Evolutionary conservation across 805 yeast species (phyloP), one percentile per base, ranked within the genome.

Genomic region (Zygosaccharomyces kombuchaensis): DNA sequence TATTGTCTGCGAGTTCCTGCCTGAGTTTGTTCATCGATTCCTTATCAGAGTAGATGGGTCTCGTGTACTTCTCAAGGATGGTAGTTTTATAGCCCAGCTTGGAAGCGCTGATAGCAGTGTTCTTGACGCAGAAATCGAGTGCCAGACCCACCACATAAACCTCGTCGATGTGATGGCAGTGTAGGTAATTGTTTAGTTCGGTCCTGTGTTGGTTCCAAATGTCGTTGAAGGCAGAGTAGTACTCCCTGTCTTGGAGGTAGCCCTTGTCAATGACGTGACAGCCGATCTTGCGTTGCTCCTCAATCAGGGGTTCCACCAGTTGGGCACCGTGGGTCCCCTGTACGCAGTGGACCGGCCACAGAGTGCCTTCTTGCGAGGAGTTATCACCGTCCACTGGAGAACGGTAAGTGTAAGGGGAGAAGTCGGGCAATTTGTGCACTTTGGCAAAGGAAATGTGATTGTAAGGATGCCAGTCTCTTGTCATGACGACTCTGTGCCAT

Each of bases 321-420:
- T 74, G 71, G 0, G 90, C 75, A 0, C 97, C 98, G 4, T 52
- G 40, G 0, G 89, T 72, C 42, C 74, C 72, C 57, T 87, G 90
- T 12, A 90, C 77, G 63, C 97, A 90, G 61, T 90, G 98, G 45
- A 78, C 90, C 0, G 98, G 97, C 97, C 97, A 90, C 3, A 88
- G 71, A 0, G 74, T 72, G 13, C 59, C 63, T 13, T 48, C 56
- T 51, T 80, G 81, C 3, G 49, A 55, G 30, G 67, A 50, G 10
- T 60, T 58, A 10, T 61, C 53, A 34, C 51, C 48, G 0, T 60
- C 60, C 14, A 67, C 54, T 0, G 93, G 90, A 40, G 81, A 77
- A 1, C 56, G 41, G 58, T 82, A 78, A 13, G 59, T 67, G 34
- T 77, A 53, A 1, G 68, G 58, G 0, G 80, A 67, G 58, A 71